Conservation (phyloP, 345 rosid species). For the Camelina laxa region DNA sequence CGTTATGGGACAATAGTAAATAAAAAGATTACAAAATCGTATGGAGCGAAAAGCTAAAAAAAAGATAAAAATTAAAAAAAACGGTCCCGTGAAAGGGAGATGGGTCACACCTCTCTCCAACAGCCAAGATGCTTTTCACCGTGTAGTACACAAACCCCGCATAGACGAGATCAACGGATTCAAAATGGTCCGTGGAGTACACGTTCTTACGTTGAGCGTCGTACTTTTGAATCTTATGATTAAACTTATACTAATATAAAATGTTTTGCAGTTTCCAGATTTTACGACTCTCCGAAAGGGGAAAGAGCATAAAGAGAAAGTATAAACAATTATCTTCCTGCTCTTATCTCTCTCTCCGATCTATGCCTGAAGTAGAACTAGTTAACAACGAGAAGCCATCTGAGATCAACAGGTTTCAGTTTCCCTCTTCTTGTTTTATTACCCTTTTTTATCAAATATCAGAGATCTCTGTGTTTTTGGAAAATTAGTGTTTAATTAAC, state of each 20-base stretch:
- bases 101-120: slow-evolving; percentile 36
- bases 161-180: neutral
- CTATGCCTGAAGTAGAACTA: slow-evolving; percentile 45
- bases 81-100: slow-evolving; percentile 30
- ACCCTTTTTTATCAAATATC: neutral
- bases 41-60: slow-evolving; percentile 33
- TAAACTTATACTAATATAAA: neutral
- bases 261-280: slow-evolving; percentile 29
- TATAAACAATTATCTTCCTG: slow-evolving; percentile 16
- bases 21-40: slow-evolving; percentile 15
- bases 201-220: slow-evolving; percentile 8
- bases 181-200: neutral
- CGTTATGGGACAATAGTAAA: slow-evolving; percentile 28
- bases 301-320: slow-evolving; percentile 18
- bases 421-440: slow-evolving; percentile 7
- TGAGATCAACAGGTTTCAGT: slow-evolving; percentile 37
- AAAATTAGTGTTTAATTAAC: neutral
- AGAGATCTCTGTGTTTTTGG: slow-evolving; percentile 6
- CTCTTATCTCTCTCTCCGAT: slow-evolving; percentile 28
- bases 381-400: slow-evolving; percentile 38
- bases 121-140: neutral
- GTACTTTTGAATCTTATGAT: neutral
- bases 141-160: neutral
- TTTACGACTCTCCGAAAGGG: slow-evolving; percentile 30
- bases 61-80: neutral